phyloP scores from a whole-genome alignment of 2,329 filamentous ascomycete species.

The Pseudogymnoascus sp. region DNA sequence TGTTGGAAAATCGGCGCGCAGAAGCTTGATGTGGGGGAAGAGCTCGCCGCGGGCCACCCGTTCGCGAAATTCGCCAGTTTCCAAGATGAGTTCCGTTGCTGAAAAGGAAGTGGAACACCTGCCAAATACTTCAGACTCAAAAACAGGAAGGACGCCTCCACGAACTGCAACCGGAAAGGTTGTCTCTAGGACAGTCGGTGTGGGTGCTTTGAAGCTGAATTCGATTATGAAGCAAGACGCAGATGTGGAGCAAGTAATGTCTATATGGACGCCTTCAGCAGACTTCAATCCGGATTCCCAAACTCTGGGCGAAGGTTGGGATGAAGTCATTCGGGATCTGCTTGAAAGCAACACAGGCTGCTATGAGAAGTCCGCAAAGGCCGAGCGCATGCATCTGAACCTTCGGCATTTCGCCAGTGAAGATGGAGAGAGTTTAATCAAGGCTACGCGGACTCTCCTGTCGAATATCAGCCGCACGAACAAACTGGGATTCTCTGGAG shows the following conservation, averaged over 20 bases:
- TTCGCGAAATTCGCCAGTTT: constrained; percentile 40
- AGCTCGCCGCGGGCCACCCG: constrained; percentile 50
- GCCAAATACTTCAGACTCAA: background rate
- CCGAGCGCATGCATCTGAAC: constrained; percentile 73
- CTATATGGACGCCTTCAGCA: constrained; percentile 64
- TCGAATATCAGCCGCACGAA: constrained; percentile 73
- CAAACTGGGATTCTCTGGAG: constrained; percentile 90
- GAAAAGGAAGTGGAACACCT: constrained; percentile 16
- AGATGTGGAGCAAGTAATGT: constrained; percentile 69
- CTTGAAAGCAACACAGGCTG: constrained; percentile 65
- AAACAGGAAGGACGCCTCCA: constrained; percentile 33
- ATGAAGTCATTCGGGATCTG: constrained; percentile 66
- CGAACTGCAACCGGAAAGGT: constrained; percentile 46
- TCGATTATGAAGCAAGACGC: constrained; percentile 63
- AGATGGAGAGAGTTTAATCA: constrained; percentile 75
- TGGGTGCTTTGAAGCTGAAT: constrained; percentile 73
- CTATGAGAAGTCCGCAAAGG: constrained; percentile 65
- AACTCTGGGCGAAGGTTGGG: constrained; percentile 59
- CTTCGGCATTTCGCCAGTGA: constrained; percentile 70
- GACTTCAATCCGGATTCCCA: constrained; percentile 47
- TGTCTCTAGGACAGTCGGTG: constrained; percentile 64
- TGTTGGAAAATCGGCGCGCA: constrained; percentile 49
- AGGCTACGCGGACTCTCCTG: constrained; percentile 79
- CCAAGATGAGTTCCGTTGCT: constrained; percentile 46
- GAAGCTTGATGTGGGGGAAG: constrained; percentile 65